Base-by-base conservation (phyloP, 257 asterid genomes). In the Galeopsis tetrahit region DNA sequence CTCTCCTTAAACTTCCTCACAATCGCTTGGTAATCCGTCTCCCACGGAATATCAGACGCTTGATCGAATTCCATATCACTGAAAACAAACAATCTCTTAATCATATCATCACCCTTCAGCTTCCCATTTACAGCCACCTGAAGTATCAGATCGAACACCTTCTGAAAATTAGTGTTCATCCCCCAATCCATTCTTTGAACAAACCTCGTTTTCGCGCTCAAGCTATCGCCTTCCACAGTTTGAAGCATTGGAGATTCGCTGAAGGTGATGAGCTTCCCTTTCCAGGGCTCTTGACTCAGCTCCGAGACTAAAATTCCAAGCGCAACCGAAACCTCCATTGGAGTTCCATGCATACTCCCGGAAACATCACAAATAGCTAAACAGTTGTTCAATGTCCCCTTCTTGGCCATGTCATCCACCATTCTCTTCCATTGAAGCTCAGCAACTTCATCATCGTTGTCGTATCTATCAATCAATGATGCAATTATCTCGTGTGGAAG, bases 371-470 rank as follows among this genome's bases (percentile, higher is more conserved):
- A 53, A 53, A 53, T 5, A 8, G 60, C 60, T 53, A 53, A 53
- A 8, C 60, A 53, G 3, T 53, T 53, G 35, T 10, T 53, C 60
- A 53, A 7, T 7, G 33, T 7, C 35, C 60, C 60, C 6, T 53
- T 53, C 35, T 53, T 53, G 2, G 34, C 5, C 34, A 53, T 3
- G 4, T 53, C 60, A 21, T 17, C 60, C 60, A 53, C 60, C 60
- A 53, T 53, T 53, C 60, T 53, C 60, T 53, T 53, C 60, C 60
- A 53, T 5, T 53, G 60, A 53, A 53, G 60, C 60, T 53, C 60
- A 10, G 60, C 60, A 34, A 21, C 28, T 21, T 21, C 28, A 6
- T 52, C 59, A 1, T 52, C 58, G 13, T 2, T 3, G 3, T 17
- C 32, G 2, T 53, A 38, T 5, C 1, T 4, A 38, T 38, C 43